Evolutionary conservation across 2,329 filamentous ascomycete genomes (phyloP).

Genomic region (Tolypocladium sp.): DNA sequence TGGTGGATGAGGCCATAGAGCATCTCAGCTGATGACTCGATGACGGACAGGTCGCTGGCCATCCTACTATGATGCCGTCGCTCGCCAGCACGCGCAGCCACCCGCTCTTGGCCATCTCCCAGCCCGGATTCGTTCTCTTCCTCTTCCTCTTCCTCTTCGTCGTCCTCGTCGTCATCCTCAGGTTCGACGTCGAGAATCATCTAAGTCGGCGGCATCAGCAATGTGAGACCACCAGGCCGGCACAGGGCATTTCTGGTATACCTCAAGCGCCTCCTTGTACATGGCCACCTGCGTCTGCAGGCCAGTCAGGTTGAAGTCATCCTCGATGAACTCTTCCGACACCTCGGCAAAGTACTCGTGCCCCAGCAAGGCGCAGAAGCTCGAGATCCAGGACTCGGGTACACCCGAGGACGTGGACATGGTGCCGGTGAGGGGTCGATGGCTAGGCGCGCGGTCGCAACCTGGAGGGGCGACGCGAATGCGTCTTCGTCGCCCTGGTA

Average conservation of each 20-base stretch:
- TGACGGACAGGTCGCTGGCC: constrained; percentile 86
- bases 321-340: constrained; percentile 97
- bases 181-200: constrained; percentile 99
- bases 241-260: constrained; percentile 19
- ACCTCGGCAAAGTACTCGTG: constrained; percentile 99
- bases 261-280: constrained; percentile 97
- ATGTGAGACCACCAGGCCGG: not conserved
- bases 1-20: constrained; percentile 98
- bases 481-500: not conserved
- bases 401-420: constrained; percentile 55
- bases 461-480: not conserved
- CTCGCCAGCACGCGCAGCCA: constrained; percentile 43
- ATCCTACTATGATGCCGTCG: constrained; percentile 75
- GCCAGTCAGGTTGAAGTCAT: constrained; percentile 98
- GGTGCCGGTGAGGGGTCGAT: constrained; percentile 6
- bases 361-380: constrained; percentile 88
- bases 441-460: constrained; percentile 1
- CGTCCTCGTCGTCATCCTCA: constrained; percentile 83
- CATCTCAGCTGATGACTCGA: constrained; percentile 96
- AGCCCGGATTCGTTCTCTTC: constrained; percentile 58
- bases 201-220: constrained; percentile 22
- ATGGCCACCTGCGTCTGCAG: constrained; percentile 91
- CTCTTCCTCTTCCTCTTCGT: constrained; percentile 70
- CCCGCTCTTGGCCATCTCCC: constrained; percentile 51
- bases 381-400: constrained; percentile 92